Evolutionary conservation across 306 rosid genomes (phyloP), one percentile per base, ranked within the genome.

Genomic region (Cucumis melo): DNA sequence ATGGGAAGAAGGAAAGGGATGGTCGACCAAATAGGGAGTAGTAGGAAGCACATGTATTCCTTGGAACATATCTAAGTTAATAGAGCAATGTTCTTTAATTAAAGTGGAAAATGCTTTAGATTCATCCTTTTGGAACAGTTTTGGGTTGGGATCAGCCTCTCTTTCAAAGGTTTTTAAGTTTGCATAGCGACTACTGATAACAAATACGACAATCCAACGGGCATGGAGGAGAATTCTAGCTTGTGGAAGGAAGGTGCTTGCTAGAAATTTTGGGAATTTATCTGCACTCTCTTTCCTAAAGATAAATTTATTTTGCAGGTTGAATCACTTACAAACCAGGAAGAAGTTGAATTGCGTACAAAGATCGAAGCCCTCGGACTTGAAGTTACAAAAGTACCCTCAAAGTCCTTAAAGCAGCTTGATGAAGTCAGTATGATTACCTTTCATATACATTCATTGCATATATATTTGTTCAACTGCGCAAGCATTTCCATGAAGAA

Each of bases 341-440:
- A 93, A 84, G 98, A 93, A 87, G 96, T 92, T 74, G 97, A 93
- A 65, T 74, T 93, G 80, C 94, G 95, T 27, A 87, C 96, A 34
- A 91, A 93, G 83, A 93, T 93, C 61, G 96, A 93, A 86, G 96
- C 97, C 78, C 91, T 93, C 50, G 96, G 96, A 67, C 83, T 91
- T 78, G 97, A 93, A 86, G 93, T 93, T 62, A 86, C 94, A 51
- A 93, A 93, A 84, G 89, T 93, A 82, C 98, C 98, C 17, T 81
- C 91, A 58, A 85, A 84, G 77, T 87, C 94, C 7, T 79, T 84
- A 1, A 86, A 81, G 76, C 85, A 78, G 72, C 92, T 93, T 55
- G 87, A 90, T 20, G 96, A 93, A 90, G 96, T 91, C 50, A 72
- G 78, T 75, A 80, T 78, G 32, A 39, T 77, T 66, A 42, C 67